Conservation (phyloP, 192 early-diverging fungal genomes). For the Rhizoclosmatium sp. region DNA sequence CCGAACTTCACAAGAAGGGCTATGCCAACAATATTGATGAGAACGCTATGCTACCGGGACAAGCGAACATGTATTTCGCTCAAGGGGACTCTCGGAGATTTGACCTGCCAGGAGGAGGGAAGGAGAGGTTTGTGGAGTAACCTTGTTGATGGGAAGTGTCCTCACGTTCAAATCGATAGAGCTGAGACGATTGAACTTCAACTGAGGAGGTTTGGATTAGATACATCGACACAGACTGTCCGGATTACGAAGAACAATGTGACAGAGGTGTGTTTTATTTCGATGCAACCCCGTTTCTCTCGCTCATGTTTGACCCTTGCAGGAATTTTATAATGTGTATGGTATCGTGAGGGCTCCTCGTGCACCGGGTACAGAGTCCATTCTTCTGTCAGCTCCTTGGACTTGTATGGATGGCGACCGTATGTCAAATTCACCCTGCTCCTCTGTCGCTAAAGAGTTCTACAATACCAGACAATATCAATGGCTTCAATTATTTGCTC, state of each 20-base stretch:
- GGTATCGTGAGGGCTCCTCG: constrained; percentile 83
- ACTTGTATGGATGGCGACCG: constrained; percentile 63
- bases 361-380: constrained; percentile 86
- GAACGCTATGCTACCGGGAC: constrained; percentile 59
- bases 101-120: constrained; percentile 14
- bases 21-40: constrained; percentile 49
- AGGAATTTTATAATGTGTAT: constrained; percentile 76
- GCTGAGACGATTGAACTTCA: constrained; percentile 15
- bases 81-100: constrained; percentile 10
- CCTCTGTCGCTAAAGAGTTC: constrained; percentile 34
- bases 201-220: background rate
- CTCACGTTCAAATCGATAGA: background rate
- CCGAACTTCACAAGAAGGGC: constrained; percentile 2
- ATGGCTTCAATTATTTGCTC: constrained; percentile 51
- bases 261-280: constrained; percentile 32
- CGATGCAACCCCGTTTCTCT: constrained; percentile 48
- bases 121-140: background rate
- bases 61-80: constrained; percentile 35
- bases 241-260: background rate
- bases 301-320: constrained; percentile 56
- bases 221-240: constrained; percentile 11
- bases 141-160: background rate
- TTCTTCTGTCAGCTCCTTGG: constrained; percentile 87
- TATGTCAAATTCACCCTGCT: constrained; percentile 54
- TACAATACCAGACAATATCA: constrained; percentile 40